Conservation (phyloP, 768 basidiomycete species). For the Megacollybia marginata region DNA sequence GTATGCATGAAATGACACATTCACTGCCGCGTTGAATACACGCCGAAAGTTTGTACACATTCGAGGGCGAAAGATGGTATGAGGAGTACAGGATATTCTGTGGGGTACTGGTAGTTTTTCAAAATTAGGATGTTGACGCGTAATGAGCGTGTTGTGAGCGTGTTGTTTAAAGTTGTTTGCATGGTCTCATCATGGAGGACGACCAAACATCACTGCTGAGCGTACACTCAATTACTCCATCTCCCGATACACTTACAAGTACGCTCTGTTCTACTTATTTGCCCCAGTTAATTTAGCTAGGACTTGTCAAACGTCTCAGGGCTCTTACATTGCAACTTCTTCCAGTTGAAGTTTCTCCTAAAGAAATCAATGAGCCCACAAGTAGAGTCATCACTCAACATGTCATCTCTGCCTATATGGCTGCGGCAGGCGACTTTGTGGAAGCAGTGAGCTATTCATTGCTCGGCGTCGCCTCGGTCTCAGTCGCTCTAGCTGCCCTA, state of each 20-base stretch:
- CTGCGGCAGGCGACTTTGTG: constrained; percentile 80
- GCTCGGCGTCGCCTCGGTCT: background rate
- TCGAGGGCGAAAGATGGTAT: too few species aligned
- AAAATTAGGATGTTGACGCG: too few species aligned
- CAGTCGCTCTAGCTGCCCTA: constrained; percentile 58
- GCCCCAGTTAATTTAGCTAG: constrained; percentile 26
- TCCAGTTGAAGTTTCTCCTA: constrained; percentile 71
- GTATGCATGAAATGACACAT: too few species aligned
- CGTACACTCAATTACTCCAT: constrained; percentile 41
- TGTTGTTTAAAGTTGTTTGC: too few species aligned
- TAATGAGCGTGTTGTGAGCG: too few species aligned
- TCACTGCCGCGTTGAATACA: too few species aligned
- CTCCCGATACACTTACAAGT: constrained; percentile 76
- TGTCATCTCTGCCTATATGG: constrained; percentile 69
- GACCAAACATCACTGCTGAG: constrained; percentile 42
- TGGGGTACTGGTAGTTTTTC: too few species aligned
- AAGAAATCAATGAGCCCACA: constrained; percentile 64
- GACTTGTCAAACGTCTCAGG: constrained; percentile 74
- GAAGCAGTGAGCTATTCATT: constrained; percentile 55
- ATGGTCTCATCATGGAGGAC: constrained; percentile 14
- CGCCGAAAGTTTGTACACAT: too few species aligned
- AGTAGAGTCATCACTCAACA: constrained; percentile 77
- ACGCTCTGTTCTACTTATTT: constrained; percentile 16
- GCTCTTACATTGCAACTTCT: constrained; percentile 69
- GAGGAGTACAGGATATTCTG: too few species aligned